Evolutionary conservation across 257 asterid species (phyloP).

Genomic region (Solanum virginianum): DNA sequence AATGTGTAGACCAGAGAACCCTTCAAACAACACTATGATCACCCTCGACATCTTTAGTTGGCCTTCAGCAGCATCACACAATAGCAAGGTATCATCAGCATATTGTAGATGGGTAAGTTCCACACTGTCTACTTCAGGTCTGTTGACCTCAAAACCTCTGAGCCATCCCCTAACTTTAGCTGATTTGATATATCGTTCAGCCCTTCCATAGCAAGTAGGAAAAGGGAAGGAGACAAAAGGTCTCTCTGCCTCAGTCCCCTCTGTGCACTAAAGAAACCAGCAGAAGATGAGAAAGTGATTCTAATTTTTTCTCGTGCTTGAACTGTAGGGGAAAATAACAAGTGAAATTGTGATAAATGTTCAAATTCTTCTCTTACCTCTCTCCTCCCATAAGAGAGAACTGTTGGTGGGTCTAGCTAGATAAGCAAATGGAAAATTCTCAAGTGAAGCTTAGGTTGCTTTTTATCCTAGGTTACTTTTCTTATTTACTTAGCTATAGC

Average conservation of each 20-base stretch:
- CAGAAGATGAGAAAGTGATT: not conserved
- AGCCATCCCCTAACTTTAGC: not conserved
- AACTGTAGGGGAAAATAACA: not conserved
- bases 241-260: not conserved
- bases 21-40: not conserved
- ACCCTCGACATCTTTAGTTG: not conserved
- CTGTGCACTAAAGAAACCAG: not conserved
- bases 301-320: not conserved
- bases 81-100: not conserved
- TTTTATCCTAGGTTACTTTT: not conserved
- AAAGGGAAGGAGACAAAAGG: not conserved
- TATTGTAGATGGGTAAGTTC: not conserved
- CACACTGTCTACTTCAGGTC: not conserved
- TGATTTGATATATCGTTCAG: no score
- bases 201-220: not conserved
- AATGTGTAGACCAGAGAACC: not conserved
- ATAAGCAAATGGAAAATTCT: not conserved
- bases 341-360: not conserved
- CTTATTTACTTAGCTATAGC: not conserved
- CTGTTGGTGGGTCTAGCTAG: not conserved
- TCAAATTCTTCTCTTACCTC: not conserved
- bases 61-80: not conserved
- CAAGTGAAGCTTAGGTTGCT: not conserved
- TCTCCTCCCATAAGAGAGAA: not conserved
- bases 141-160: not conserved